Conservation (phyloP, 768 basidiomycete species). For the Suillus cothurnatus region DNA sequence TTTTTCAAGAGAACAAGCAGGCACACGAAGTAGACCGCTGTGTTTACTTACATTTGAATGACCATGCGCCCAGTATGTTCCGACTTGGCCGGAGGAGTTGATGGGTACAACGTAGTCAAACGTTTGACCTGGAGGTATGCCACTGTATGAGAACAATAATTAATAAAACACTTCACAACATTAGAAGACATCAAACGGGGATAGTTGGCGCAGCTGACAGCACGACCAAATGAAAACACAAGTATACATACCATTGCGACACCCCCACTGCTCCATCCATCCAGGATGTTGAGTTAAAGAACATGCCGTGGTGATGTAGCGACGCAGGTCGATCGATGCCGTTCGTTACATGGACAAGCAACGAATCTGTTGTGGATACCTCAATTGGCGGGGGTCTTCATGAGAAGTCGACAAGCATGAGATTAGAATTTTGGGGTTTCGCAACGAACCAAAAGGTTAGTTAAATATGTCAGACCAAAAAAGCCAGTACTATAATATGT, state of each 20-base stretch:
- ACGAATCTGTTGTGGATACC: slow-evolving; percentile 67
- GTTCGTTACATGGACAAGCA: slow-evolving; percentile 79
- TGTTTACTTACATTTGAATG: slow-evolving; percentile 52
- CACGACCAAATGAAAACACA: background rate
- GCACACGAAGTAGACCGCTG: background rate
- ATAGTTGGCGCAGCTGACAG: background rate
- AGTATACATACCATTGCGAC: slow-evolving; percentile 70
- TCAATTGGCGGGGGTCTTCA: slow-evolving; percentile 80
- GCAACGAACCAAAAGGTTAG: background rate
- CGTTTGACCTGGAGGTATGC: slow-evolving; percentile 71
- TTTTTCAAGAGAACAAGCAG: background rate
- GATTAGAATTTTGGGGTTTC: background rate
- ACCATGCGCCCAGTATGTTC: slow-evolving; percentile 82
- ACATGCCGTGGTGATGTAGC: slow-evolving; percentile 95
- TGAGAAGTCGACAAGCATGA: background rate
- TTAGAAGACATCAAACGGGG: background rate
- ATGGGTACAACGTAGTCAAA: slow-evolving; percentile 79
- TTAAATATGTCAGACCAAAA: background rate
- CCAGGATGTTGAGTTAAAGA: slow-evolving; percentile 85
- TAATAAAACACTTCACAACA: background rate
- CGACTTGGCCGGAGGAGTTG: slow-evolving; percentile 68
- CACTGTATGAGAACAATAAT: slow-evolving; percentile 43
- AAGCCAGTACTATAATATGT: background rate
- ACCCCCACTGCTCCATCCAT: slow-evolving; percentile 87
- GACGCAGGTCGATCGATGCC: slow-evolving; percentile 65